Evolutionary conservation across 345 rosid genomes (phyloP).

Genomic region (Turnera subulata): DNA sequence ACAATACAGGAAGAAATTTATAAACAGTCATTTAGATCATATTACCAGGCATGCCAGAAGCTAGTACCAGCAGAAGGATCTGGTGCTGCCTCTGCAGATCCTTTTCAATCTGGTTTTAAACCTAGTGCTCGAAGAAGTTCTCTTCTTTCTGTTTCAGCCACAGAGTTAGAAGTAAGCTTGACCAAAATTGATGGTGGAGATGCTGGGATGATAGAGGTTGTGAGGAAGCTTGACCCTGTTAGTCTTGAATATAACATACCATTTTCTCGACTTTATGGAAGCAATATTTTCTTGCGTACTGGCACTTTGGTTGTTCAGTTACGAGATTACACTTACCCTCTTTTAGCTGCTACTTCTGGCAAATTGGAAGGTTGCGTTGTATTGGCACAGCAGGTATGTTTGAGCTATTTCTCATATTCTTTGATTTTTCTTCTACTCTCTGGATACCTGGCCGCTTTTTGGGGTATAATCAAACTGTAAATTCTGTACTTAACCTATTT

Average conservation of each 20-base stretch:
- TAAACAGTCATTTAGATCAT: slow-evolving; percentile 65
- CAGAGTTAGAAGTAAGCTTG: slow-evolving; percentile 83
- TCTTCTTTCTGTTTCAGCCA: slow-evolving; percentile 71
- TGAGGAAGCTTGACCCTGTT: slow-evolving; percentile 82
- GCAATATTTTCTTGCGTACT: slow-evolving; percentile 55
- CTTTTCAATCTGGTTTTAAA: slow-evolving; percentile 91
- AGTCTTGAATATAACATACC: slow-evolving; percentile 67
- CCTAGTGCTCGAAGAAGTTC: slow-evolving; percentile 69
- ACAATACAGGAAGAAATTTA: slow-evolving; percentile 72
- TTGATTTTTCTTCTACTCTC: slow-evolving; percentile 2
- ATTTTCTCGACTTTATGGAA: slow-evolving; percentile 87
- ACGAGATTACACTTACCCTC: slow-evolving; percentile 83
- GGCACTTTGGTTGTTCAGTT: slow-evolving; percentile 61
- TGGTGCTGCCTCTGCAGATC: slow-evolving; percentile 75
- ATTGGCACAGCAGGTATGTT: slow-evolving; percentile 87
- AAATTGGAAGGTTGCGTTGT: slow-evolving; percentile 86
- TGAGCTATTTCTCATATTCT: slow-evolving; percentile 7
- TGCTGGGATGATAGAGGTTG: slow-evolving; percentile 74
- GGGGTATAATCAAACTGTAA: too few species aligned
- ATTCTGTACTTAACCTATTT: too few species aligned
- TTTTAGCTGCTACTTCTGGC: slow-evolving; percentile 71
- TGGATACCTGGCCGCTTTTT: slow-evolving; percentile 8
- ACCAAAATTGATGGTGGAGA: slow-evolving; percentile 81
- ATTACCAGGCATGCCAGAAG: slow-evolving; percentile 83
- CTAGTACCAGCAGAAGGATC: slow-evolving; percentile 68